Percentiles rank a stretch among this genome's conserved stretches.
These are phyloP conservation scores for Karstenula rhodostoma DNA, from an alignment of 2,329 filamentous ascomycete genomes.

Conservation along the genomic window DNA sequence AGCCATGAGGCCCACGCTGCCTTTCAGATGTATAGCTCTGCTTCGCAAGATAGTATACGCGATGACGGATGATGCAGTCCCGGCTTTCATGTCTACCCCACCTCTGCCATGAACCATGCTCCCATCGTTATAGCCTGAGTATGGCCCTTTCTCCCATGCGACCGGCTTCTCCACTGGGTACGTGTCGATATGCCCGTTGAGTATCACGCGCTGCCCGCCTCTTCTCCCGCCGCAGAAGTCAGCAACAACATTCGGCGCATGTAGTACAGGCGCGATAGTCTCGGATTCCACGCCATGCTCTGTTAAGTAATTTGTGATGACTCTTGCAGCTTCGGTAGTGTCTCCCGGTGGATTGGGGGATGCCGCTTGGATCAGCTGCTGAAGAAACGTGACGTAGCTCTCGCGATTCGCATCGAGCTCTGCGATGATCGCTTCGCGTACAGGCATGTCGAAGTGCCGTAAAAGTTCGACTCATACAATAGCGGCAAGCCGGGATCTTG, in stretches of 20 bases:
- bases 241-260: constrained; percentile 48
- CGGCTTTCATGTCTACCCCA: constrained; percentile 56
- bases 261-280: constrained; percentile 39
- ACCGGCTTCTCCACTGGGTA: constrained; percentile 48
- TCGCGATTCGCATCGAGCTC: constrained; percentile 35
- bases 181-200: constrained; percentile 56
- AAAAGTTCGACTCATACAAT: background rate
- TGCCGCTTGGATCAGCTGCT: constrained; percentile 45
- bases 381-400: constrained; percentile 41
- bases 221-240: constrained; percentile 33
- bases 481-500: background rate
- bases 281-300: constrained; percentile 29
- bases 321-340: constrained; percentile 45
- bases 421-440: constrained; percentile 22
- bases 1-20: constrained; percentile 35
- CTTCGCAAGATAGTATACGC: constrained; percentile 46
- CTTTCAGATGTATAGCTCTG: constrained; percentile 6
- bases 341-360: constrained; percentile 53
- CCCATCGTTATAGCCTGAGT: constrained; percentile 47
- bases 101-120: constrained; percentile 49
- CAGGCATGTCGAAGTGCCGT: background rate
- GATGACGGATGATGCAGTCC: constrained; percentile 51
- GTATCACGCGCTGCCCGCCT: constrained; percentile 43
- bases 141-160: constrained; percentile 50
- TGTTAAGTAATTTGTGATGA: constrained; percentile 41